Percentiles rank a stretch among this genome's conserved stretches.
These are phyloP conservation scores for Colletotrichum aenigma DNA, from an alignment of 2,329 filamentous ascomycete genomes.

Conservation along the genomic window DNA sequence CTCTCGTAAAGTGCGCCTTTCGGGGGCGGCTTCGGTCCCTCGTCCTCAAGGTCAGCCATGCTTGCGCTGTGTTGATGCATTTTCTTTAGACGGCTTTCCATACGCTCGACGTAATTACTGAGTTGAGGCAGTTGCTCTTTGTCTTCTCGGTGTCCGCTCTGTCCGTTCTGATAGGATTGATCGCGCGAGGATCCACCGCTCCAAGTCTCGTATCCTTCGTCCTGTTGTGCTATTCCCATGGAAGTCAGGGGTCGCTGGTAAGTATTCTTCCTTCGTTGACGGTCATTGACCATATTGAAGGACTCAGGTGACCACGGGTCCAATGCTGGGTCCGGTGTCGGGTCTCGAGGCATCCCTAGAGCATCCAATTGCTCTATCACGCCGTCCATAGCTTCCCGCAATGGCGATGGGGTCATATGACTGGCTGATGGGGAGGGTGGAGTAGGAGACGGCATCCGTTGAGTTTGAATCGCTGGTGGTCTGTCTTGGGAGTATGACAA, in stretches of 20 bases:
- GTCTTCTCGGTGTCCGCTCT: conserved; percentile 44
- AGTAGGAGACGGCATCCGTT: conserved; percentile 64
- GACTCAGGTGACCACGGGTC: conserved; percentile 92
- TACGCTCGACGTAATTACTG: conserved; percentile 86
- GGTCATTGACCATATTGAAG: conserved; percentile 64
- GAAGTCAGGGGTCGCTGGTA: conserved; percentile 71
- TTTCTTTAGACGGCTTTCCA: conserved; percentile 81
- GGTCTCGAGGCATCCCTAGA: conserved; percentile 69
- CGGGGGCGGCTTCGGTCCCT: conserved; percentile 67
- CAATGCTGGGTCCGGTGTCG: conserved; percentile 59
- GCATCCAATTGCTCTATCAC: conserved; percentile 95
- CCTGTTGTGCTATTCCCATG: conserved; percentile 67
- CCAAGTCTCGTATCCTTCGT: conserved; percentile 66
- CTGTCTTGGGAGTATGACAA: conserved; percentile 36
- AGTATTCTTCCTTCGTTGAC: conserved; percentile 37
- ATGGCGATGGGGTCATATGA: conserved; percentile 84
- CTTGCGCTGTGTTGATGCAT: conserved; percentile 68
- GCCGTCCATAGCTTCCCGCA: conserved; percentile 96
- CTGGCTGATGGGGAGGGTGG: conserved; percentile 71
- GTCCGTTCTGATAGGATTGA: conserved; percentile 43
- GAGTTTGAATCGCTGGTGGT: conserved; percentile 54
- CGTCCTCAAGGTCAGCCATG: conserved; percentile 47
- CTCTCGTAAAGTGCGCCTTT: conserved; percentile 57
- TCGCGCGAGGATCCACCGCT: conserved; percentile 59
- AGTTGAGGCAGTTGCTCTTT: conserved; percentile 71